Percentiles rank a stretch among this genome's conserved stretches.
phyloP scores from a whole-genome alignment of 2,329 filamentous ascomycete species.

The Sordariomycetes sp. region DNA sequence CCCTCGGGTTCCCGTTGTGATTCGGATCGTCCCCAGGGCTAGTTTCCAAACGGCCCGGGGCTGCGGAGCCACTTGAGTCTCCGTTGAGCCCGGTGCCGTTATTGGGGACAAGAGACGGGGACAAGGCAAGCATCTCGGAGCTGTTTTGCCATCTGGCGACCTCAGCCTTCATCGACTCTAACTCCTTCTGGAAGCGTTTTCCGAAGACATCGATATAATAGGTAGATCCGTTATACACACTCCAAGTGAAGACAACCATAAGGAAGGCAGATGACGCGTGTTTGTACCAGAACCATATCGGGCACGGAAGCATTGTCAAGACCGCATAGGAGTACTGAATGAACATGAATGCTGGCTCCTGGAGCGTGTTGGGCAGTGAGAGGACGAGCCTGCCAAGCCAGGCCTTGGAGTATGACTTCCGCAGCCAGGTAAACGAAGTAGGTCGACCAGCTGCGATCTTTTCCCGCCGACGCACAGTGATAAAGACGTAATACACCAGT shows the following conservation, averaged over 20 bases:
- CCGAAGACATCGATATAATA: constrained; percentile 99
- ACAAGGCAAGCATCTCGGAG: constrained; percentile 26
- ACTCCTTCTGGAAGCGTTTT: constrained; percentile 89
- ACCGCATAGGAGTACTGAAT: constrained; percentile 91
- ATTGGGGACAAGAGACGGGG: constrained; percentile 2
- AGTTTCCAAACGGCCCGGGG: background rate
- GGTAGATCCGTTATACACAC: constrained; percentile 90
- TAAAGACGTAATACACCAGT: constrained; percentile 82
- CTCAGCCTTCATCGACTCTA: constrained; percentile 79
- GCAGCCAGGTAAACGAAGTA: constrained; percentile 95
- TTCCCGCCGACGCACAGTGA: constrained; percentile 85
- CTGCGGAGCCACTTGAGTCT: background rate
- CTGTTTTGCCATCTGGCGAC: constrained; percentile 75
- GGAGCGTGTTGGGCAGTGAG: constrained; percentile 57
- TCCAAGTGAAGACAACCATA: constrained; percentile 77
- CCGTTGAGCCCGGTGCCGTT: background rate
- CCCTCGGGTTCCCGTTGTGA: background rate
- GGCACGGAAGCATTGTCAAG: constrained; percentile 86
- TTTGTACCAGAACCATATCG: constrained; percentile 85
- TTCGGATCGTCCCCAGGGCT: background rate
- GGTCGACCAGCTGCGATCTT: constrained; percentile 93
- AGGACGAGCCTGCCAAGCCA: constrained; percentile 83
- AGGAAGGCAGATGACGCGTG: constrained; percentile 71
- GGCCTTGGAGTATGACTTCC: constrained; percentile 76
- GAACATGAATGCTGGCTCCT: constrained; percentile 87